phyloP scores from a whole-genome alignment of 257 asterid genomes.

The Solanum bulbocastanum region DNA sequence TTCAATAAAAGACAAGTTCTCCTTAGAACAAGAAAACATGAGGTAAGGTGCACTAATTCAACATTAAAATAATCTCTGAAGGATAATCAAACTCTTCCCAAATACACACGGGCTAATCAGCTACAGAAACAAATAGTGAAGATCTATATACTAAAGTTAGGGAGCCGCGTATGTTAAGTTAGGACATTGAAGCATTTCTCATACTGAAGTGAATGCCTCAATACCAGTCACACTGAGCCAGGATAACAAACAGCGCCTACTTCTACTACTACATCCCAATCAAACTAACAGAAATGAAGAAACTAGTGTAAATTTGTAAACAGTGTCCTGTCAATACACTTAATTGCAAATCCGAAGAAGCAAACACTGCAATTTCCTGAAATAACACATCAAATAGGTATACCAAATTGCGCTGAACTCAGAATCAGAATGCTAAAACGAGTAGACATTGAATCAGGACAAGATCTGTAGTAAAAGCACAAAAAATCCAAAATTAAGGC shows the following conservation, averaged over 20 bases:
- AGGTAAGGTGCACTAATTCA: background rate
- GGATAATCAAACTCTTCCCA: background rate
- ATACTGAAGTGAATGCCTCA: background rate
- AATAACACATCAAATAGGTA: background rate
- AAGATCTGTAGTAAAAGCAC: background rate
- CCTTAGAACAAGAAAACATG: background rate
- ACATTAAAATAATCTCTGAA: background rate
- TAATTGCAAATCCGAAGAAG: background rate
- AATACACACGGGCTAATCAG: background rate
- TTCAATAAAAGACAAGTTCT: background rate
- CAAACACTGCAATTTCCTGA: background rate
- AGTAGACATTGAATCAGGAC: background rate
- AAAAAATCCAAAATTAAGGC: constrained; percentile 1
- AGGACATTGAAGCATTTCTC: background rate
- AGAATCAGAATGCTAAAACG: background rate
- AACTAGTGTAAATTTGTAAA: background rate
- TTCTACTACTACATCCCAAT: background rate
- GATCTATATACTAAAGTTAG: background rate
- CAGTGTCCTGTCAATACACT: background rate
- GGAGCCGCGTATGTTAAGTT: background rate
- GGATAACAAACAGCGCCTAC: background rate
- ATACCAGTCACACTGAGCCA: background rate
- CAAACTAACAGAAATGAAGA: background rate
- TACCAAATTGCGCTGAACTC: background rate
- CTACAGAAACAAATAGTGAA: background rate